Conservation (phyloP, 805 yeast species). For the Saturnispora saitoi region DNA sequence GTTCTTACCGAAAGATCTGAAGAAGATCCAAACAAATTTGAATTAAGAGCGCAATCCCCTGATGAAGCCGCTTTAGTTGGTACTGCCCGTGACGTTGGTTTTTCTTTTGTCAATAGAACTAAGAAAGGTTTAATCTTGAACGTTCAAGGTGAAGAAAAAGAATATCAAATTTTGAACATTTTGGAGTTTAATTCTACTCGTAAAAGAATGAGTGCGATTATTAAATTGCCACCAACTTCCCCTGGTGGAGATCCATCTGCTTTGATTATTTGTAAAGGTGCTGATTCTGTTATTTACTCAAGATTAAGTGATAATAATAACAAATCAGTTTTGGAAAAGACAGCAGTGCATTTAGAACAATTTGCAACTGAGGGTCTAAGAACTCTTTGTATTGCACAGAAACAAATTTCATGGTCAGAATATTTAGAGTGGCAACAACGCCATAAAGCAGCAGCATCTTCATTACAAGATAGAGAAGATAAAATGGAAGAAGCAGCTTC, state of each 20-base stretch:
- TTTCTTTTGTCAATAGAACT: slow-evolving; percentile 55
- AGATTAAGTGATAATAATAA: slow-evolving; percentile 45
- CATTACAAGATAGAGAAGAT: slow-evolving; percentile 54
- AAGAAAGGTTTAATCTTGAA: slow-evolving; percentile 59
- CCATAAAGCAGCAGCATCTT: slow-evolving; percentile 58
- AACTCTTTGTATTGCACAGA: slow-evolving; percentile 71
- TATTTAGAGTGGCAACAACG: slow-evolving; percentile 55
- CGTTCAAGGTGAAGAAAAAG: slow-evolving; percentile 62
- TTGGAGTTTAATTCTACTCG: slow-evolving; percentile 78
- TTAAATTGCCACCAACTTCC: slow-evolving; percentile 49
- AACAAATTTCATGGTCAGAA: slow-evolving; percentile 54
- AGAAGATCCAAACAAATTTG: slow-evolving; percentile 43
- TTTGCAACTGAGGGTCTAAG: slow-evolving; percentile 79
- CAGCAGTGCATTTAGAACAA: slow-evolving; percentile 68
- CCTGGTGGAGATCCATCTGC: slow-evolving; percentile 48
- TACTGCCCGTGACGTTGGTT: slow-evolving; percentile 74
- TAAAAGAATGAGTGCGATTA: slow-evolving; percentile 80
- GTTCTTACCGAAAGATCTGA: slow-evolving; percentile 64
- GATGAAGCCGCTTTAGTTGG: slow-evolving; percentile 83
- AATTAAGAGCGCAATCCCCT: slow-evolving; percentile 72
- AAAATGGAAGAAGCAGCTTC: slow-evolving; percentile 70
- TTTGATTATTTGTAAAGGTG: slow-evolving; percentile 72
- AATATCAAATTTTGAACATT: slow-evolving; percentile 61
- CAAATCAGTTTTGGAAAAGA: slow-evolving; percentile 39
- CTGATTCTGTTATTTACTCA: slow-evolving; percentile 70